Evolutionary conservation across 306 rosid genomes (phyloP).

Genomic region (Cucumis melo): DNA sequence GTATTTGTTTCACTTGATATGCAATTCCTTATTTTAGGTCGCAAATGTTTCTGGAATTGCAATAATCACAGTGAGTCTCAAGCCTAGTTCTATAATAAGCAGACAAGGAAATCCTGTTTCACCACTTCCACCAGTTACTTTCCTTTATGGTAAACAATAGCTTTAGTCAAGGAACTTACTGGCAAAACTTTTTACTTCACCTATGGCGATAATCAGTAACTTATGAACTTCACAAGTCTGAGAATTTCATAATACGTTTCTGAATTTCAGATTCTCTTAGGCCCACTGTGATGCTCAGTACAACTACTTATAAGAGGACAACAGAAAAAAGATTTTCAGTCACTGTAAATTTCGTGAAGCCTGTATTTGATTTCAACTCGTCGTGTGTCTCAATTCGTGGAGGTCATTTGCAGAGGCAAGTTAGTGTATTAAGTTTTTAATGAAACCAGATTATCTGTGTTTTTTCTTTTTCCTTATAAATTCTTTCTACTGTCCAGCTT

Average conservation of each 20-base stretch:
- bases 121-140: conserved; percentile 56
- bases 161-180: neutral
- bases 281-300: conserved; percentile 68
- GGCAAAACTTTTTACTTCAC: neutral
- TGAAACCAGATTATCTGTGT: neutral
- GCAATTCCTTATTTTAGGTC: conserved; percentile 32
- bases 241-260: neutral
- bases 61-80: conserved; percentile 42
- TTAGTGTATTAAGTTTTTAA: conserved; percentile 1
- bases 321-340: conserved; percentile 42
- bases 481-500: conserved; percentile 33
- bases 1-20: neutral
- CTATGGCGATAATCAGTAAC: neutral
- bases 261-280: conserved; percentile 53
- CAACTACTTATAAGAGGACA: conserved; percentile 52
- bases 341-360: conserved; percentile 45
- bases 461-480: neutral
- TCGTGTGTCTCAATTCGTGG: conserved; percentile 59
- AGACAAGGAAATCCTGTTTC: conserved; percentile 72
- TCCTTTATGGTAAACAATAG: conserved; percentile 53
- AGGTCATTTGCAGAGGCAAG: conserved; percentile 59
- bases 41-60: conserved; percentile 38
- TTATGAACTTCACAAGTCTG: neutral
- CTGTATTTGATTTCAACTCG: conserved; percentile 69
- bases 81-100: conserved; percentile 46